These are phyloP conservation scores for Solanum pinnatisectum DNA, from an alignment of 257 asterid species.

Conservation along the genomic window DNA sequence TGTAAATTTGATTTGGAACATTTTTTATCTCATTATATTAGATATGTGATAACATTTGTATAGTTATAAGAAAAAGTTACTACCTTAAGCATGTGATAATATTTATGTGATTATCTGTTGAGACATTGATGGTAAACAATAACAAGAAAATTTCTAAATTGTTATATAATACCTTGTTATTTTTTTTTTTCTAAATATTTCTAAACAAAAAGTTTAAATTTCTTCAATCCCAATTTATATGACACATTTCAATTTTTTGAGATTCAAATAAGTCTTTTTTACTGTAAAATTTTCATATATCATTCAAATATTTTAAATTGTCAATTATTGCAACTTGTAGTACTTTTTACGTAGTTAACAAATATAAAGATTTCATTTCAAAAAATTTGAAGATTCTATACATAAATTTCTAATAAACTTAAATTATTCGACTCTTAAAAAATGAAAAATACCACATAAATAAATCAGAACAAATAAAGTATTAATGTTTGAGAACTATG, in stretches of 20 bases:
- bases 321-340: no score
- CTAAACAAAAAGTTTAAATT: neutral
- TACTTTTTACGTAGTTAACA: no score
- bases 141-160: neutral
- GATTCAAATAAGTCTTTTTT: no score
- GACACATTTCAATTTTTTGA: accelerated
- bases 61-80: neutral
- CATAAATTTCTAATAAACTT: no score
- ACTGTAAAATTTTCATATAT: no score
- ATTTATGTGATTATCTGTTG: neutral
- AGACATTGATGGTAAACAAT: no score
- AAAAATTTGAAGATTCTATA: no score
- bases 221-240: neutral
- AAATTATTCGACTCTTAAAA: no score
- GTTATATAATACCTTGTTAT: neutral
- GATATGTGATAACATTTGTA: neutral
- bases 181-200: neutral
- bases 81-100: neutral
- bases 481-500: neutral
- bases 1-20: neutral
- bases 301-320: no score
- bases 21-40: neutral
- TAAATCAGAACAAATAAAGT: no score
- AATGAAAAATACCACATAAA: no score
- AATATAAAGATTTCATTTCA: no score